These are phyloP conservation scores for Miscanthus sacchariflorus DNA, from an alignment of 202 grass and related monocot species.

Conservation along the genomic window DNA sequence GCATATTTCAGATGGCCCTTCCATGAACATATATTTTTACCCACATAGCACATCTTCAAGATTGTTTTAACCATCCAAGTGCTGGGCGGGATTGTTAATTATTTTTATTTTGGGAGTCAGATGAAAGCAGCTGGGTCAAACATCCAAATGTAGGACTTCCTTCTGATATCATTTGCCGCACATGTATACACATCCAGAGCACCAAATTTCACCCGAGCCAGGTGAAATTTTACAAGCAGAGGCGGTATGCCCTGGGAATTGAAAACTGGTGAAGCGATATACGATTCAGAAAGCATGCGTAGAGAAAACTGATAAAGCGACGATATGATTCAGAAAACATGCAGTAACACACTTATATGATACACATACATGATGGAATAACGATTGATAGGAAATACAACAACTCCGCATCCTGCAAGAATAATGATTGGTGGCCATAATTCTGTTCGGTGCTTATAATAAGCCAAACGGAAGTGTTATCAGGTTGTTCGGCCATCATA, in stretches of 20 bases:
- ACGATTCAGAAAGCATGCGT: no score
- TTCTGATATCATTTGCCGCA: neutral
- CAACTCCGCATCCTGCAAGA: neutral
- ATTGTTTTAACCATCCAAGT: neutral
- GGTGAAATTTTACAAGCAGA: neutral
- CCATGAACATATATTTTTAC: neutral
- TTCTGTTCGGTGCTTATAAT: neutral
- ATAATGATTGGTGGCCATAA: neutral
- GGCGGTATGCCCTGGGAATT: neutral
- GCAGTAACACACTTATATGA: neutral
- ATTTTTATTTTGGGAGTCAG: neutral
- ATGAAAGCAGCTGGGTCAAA: neutral
- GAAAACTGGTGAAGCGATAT: no score
- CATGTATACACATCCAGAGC: neutral
- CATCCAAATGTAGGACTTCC: neutral
- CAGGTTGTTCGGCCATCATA: slow-evolving; percentile 34
- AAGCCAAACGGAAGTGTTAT: slow-evolving; percentile 19
- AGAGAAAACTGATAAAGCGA: neutral
- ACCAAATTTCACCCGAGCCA: neutral
- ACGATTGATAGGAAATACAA: neutral
- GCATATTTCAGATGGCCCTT: neutral
- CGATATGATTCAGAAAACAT: neutral
- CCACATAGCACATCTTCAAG: neutral
- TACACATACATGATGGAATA: neutral
- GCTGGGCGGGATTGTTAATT: neutral